Conservation (phyloP, 495 filamentous ascomycete genomes). For the Xylaria nigripes region DNA sequence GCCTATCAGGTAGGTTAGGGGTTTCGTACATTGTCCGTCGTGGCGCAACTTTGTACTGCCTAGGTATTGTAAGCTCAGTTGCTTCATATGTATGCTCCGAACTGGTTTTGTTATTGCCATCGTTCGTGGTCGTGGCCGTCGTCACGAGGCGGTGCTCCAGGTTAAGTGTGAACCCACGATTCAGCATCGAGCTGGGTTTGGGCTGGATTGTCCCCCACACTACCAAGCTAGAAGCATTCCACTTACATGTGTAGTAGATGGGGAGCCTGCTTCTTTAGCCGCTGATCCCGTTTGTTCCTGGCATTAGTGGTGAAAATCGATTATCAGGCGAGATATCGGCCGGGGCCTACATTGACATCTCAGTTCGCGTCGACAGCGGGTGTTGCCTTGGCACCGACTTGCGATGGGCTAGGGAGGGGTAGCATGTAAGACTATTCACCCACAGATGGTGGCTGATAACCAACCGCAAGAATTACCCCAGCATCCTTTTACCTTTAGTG, state of each 20-base stretch:
- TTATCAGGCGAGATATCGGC: constrained; percentile 4
- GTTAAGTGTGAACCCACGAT: neutral
- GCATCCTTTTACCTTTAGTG: constrained; percentile 6
- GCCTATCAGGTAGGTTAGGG: neutral
- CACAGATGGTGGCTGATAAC: constrained; percentile 12
- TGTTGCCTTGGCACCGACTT: neutral
- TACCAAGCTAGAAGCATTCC: constrained; percentile 4
- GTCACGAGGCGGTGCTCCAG: too few species aligned
- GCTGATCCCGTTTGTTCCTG: constrained; percentile 6
- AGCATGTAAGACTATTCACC: constrained; percentile 6
- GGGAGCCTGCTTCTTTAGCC: neutral
- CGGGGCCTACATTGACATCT: neutral
- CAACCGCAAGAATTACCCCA: constrained; percentile 1
- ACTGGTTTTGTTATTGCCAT: too few species aligned
- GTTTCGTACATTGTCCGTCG: neutral
- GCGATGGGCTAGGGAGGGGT: neutral
- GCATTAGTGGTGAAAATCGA: constrained; percentile 8
- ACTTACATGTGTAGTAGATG: neutral
- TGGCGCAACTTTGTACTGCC: neutral
- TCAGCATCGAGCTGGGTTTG: too few species aligned
- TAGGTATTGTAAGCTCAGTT: too few species aligned
- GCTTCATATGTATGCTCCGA: too few species aligned
- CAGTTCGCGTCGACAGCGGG: constrained; percentile 2
- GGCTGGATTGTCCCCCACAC: neutral
- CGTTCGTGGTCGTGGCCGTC: too few species aligned